Evolutionary conservation across 208 protist species (phyloP), one percentile per base, ranked within the genome.

Genomic region (Acanthamoeba comandoni): DNA sequence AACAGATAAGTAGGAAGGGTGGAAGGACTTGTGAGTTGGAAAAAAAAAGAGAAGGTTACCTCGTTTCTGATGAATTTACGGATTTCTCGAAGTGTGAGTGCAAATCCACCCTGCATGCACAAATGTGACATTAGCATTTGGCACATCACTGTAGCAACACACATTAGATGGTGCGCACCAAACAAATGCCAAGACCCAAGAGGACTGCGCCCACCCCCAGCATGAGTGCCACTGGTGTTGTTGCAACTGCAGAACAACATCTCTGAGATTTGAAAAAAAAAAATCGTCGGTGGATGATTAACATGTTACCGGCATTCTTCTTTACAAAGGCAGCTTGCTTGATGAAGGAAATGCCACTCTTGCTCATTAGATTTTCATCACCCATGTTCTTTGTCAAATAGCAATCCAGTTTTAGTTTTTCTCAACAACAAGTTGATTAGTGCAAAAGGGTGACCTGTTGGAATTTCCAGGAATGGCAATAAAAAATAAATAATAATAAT

Each of bases 11-110:
- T 7, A 73, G 7, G 17, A 17, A 26, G 1, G 12, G 2, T 43
- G 22, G 57, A n/a, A n/a, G n/a, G n/a, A 12, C 9, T 55, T 62
- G 7, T 29, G 29, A 24, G 8, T 26, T 73, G 29, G 65, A 73
- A 73, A 17, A 4, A n/a, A 35, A 2, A 26, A 39, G 0, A 9
- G 24, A 39, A 26, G 71, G 24, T 35, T 43, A 3, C 24, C 7
- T 0, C 31, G 73, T 84, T 84, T 64, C 62, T 84, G 22, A 31
- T 0, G 26, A 84, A 84, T n/a, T 84, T 84, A 17, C 73, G 73
- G 15, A 84, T 84, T 55, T 84, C 73, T 49, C 73, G 73, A 26
- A 84, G 51, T 26, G 73, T 84, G 19, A 84, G 73, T 0, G 73
- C 43, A 49, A 84, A 62, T 5, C 73, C 73, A 8, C 52, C 73